Evolutionary conservation across 768 basidiomycete species (phyloP), one percentile per base, ranked within the genome.

Genomic region (Pleurotus pulmonarius): DNA sequence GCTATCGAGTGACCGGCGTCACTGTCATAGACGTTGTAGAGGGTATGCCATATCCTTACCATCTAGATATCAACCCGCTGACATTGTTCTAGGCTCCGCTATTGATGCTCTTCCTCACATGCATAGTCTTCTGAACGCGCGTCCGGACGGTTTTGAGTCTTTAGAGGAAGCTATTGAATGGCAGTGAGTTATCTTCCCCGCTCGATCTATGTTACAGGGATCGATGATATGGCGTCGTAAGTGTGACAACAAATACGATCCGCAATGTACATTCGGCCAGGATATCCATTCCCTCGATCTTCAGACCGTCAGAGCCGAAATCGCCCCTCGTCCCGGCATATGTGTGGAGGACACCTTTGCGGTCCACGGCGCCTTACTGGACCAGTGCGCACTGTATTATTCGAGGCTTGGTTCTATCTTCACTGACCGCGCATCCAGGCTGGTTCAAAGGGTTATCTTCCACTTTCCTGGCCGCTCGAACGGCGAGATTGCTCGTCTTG

Each of bases 31-130:
- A 95, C 61, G 91, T 94, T 15, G 93, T 95, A 1, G 93, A 95
- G 75, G 92, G 93, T 91, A 37, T 22, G 58, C 43, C n/a, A 22
- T 25, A 43, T 43, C 16, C 26, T 49, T 22, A 45, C 29, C 9
- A 25, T 40, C 49, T 18, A 29, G 26, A 44, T 22, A 45, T 15
- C 15, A 9, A 40, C 54, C 13, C 22, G 8, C 24, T 20, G 26
- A n/a, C 49, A n/a, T 20, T 15, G 40, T 13, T 45, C 5, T 65
- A 94, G 94, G 95, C 11, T 91, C 94, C 22, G 95, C 97, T 0
- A 75, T 98, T 26, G 97, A 98, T 45, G 93, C 94, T 1, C 80
- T 99, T 11, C 92, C 93, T 0, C 83, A 91, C 62, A 99, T 99
- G 97, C 85, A 91, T 58, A 84, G 78, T 41, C 83, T 98, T 37